Conservation (phyloP, 2,329 filamentous ascomycete species). For the Graphiopsis chlorocephala region DNA sequence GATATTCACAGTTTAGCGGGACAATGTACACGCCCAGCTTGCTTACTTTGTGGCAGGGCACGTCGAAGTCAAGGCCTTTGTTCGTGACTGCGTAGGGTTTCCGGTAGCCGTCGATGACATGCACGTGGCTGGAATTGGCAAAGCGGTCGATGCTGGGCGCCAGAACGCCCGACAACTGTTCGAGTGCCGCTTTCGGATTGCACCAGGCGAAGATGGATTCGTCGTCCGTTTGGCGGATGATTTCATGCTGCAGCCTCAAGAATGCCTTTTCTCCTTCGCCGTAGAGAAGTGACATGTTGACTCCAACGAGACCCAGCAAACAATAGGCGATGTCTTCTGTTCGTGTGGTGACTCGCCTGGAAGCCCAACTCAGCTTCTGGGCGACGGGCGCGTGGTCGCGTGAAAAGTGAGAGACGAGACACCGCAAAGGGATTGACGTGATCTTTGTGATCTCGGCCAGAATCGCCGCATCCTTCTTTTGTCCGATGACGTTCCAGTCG, state of each 20-base stretch:
- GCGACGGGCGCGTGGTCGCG: not conserved
- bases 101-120: too few species aligned
- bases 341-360: slow-evolving; percentile 15
- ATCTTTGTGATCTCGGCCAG: not conserved
- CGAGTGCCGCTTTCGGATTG: too few species aligned
- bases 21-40: not conserved
- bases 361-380: slow-evolving; percentile 18
- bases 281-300: slow-evolving; percentile 46
- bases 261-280: slow-evolving; percentile 27
- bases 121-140: not conserved
- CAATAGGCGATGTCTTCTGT: slow-evolving; percentile 46
- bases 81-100: not conserved
- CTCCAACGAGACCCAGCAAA: slow-evolving; percentile 43
- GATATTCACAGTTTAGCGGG: not conserved
- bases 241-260: slow-evolving; percentile 14
- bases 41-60: not conserved
- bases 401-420: not conserved
- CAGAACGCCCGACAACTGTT: not conserved
- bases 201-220: not conserved
- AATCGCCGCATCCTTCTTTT: slow-evolving; percentile 16
- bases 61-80: not conserved
- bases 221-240: slow-evolving; percentile 9
- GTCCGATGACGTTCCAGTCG: slow-evolving; percentile 25
- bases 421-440: not conserved
- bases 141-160: not conserved